These are phyloP conservation scores for Penicillium paradoxum DNA, from an alignment of 495 filamentous ascomycete genomes.

Conservation along the genomic window DNA sequence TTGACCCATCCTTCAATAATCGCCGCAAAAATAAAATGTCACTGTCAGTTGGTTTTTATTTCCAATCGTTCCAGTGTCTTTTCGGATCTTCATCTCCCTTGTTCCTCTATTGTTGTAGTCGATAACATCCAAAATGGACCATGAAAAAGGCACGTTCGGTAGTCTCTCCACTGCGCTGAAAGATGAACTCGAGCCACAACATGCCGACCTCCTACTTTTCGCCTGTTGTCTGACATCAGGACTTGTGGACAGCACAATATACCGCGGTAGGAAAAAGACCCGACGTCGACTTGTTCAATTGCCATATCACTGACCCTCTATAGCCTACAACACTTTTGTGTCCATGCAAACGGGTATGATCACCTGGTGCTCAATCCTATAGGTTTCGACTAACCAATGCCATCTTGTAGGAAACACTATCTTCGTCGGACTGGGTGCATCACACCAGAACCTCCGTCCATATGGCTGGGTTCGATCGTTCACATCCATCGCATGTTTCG, in stretches of 20 bases:
- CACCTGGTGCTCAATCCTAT: too few species aligned
- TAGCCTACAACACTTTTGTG: conserved; percentile 51
- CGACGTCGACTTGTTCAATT: too few species aligned
- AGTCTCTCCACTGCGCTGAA: conserved; percentile 20
- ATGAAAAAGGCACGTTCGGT: conserved; percentile 1
- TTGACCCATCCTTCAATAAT: background rate
- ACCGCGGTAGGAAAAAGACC: conserved; percentile 28
- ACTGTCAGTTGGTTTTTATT: background rate
- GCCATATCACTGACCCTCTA: background rate
- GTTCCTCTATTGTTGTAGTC: background rate
- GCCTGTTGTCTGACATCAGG: conserved; percentile 48
- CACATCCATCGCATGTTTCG: conserved; percentile 49
- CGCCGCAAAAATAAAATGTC: background rate
- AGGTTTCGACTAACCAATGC: background rate
- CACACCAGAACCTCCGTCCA: conserved; percentile 45
- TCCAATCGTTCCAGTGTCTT: background rate
- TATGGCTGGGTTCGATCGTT: conserved; percentile 57
- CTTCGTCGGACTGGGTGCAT: conserved; percentile 56
- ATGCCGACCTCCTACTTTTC: conserved; percentile 41
- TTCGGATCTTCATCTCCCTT: background rate
- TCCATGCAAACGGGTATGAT: conserved; percentile 50
- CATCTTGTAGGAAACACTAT: conserved; percentile 50
- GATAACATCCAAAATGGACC: background rate
- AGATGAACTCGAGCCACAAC: conserved; percentile 29
- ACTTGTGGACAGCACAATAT: conserved; percentile 48